phyloP scores from a whole-genome alignment of 2,329 filamentous ascomycete species.

The Thielaviopsis punctulata region DNA sequence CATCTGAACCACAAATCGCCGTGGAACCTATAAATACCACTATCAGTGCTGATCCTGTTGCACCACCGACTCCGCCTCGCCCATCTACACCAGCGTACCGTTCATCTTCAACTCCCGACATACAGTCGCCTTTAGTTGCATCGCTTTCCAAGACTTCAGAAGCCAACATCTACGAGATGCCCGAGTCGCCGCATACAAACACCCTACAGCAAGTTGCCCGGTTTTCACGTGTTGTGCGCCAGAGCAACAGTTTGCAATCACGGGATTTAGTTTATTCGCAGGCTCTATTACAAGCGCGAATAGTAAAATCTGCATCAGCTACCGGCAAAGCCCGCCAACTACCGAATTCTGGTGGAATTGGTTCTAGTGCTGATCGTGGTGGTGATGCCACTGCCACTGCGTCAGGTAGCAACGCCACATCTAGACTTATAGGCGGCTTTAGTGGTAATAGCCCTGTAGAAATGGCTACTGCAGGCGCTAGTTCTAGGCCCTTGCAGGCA shows the following conservation, averaged over 20 bases:
- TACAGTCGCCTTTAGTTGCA: not conserved
- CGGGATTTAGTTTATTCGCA: constrained; percentile 22
- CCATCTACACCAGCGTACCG: not conserved
- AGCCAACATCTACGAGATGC: constrained; percentile 6
- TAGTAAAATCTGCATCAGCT: not conserved
- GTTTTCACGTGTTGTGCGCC: not conserved
- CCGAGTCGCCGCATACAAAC: constrained; percentile 8
- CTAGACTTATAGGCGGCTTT: not conserved
- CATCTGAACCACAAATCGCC: not conserved
- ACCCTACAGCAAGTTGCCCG: not conserved
- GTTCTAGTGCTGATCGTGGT: not conserved
- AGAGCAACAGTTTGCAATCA: not conserved
- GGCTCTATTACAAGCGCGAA: not conserved
- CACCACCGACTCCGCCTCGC: constrained; percentile 4
- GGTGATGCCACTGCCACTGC: too few species aligned
- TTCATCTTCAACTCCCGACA: not conserved
- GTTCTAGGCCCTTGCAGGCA: not conserved
- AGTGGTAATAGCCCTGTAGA: not conserved
- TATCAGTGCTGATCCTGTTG: not conserved
- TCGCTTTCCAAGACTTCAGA: not conserved
- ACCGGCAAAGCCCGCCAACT: not conserved
- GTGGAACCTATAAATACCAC: not conserved
- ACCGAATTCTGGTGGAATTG: not conserved
- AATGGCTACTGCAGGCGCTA: not conserved
- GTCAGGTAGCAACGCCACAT: not conserved